Conservation (phyloP, 345 rosid species). For the Reutealis trisperma region DNA sequence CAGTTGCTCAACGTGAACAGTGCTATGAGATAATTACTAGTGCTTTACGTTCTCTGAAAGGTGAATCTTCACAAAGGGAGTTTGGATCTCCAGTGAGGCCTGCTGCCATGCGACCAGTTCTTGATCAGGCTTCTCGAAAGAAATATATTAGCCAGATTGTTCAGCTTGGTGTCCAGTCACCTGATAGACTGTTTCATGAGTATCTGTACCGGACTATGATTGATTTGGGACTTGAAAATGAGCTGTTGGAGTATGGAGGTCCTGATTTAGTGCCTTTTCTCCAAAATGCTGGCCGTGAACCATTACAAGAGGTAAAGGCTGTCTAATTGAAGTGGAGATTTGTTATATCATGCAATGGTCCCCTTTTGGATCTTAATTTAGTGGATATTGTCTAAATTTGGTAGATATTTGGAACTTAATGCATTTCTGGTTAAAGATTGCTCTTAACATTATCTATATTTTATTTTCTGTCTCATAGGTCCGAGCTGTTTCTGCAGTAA, state of each 20-base stretch:
- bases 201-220: constrained; percentile 80
- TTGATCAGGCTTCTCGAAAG: constrained; percentile 69
- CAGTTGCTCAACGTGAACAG: constrained; percentile 76
- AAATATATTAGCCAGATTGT: constrained; percentile 89
- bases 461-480: constrained; percentile 43
- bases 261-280: constrained; percentile 96
- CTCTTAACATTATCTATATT: neutral
- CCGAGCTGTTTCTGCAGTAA: constrained; percentile 48
- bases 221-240: constrained; percentile 86
- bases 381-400: constrained; percentile 8
- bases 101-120: constrained; percentile 45
- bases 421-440: constrained; percentile 4
- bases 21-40: constrained; percentile 84
- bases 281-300: constrained; percentile 70
- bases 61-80: constrained; percentile 49
- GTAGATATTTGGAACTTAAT: constrained; percentile 11
- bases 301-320: constrained; percentile 62
- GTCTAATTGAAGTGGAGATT: neutral
- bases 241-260: constrained; percentile 95
- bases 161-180: constrained; percentile 91
- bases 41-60: constrained; percentile 75
- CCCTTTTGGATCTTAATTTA: constrained; percentile 14
- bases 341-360: neutral
- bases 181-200: constrained; percentile 87
- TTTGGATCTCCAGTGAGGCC: constrained; percentile 61